Percentiles rank a stretch among this genome's conserved stretches.
Evolutionary conservation across 169 alveolate genomes (phyloP).

Genomic region (Eimeria sp.): DNA sequence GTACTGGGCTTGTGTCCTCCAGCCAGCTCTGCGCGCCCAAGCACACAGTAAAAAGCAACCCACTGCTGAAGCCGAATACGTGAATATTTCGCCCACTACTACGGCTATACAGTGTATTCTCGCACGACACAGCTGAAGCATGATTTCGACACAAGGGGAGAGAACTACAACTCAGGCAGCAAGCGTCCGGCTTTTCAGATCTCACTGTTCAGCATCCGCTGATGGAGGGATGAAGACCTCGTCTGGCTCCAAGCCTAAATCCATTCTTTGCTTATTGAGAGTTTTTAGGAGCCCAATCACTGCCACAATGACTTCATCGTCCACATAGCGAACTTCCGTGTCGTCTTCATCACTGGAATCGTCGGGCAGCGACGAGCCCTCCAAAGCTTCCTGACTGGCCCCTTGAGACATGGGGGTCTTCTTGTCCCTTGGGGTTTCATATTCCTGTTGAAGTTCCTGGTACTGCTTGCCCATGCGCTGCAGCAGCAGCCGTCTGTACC

Average conservation of each 20-base stretch:
- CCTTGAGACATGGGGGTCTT: neutral
- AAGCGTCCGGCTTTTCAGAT: neutral
- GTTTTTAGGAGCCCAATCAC: conserved; percentile 48
- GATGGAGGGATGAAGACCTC: conserved; percentile 63
- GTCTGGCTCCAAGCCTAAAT: conserved; percentile 57
- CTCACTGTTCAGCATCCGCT: conserved; percentile 55
- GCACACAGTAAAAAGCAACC: neutral
- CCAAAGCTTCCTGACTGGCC: neutral
- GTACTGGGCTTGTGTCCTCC: conserved; percentile 74
- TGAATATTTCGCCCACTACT: neutral
- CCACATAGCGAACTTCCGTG: conserved; percentile 72
- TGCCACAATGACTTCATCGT: conserved; percentile 69
- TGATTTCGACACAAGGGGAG: neutral
- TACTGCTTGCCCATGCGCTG: conserved; percentile 59
- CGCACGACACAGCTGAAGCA: neutral
- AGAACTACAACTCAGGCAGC: neutral
- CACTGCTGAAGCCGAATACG: neutral
- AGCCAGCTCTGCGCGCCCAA: conserved; percentile 24
- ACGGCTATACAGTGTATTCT: neutral
- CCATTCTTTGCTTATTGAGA: conserved; percentile 48
- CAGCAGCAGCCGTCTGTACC: conserved; percentile 62
- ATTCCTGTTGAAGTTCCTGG: conserved; percentile 67
- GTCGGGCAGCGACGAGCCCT: conserved; percentile 1
- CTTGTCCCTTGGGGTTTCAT: conserved; percentile 42
- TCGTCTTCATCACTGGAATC: conserved; percentile 74